A percentile compares a stretch with the other conserved stretches of the same genome.
Conservation (phyloP, 2,329 filamentous ascomycete species). For the Teratosphaeria viscida region DNA sequence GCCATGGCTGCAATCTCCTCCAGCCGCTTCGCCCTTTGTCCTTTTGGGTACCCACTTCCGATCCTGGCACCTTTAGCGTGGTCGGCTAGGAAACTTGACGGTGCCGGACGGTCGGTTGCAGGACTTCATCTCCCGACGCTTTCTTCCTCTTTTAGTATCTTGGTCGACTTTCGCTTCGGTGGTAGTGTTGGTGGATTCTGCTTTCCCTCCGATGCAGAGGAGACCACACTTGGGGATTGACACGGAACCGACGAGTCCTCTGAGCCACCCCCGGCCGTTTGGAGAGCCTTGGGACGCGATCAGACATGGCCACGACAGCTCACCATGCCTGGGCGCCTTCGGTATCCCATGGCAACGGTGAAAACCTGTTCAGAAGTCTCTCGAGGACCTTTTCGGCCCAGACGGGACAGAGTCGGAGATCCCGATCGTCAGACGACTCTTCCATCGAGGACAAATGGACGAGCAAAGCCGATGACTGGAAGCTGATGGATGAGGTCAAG, state of each 20-base stretch:
- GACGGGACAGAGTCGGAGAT: neutral
- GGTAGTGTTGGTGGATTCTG: neutral
- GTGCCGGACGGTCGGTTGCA: neutral
- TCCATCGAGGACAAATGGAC: constrained; percentile 11
- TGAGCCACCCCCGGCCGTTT: neutral
- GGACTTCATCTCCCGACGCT: neutral
- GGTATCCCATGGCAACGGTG: constrained; percentile 4
- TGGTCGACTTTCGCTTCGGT: neutral
- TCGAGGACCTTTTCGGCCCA: constrained; percentile 1
- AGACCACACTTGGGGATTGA: neutral
- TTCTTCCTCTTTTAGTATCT: neutral
- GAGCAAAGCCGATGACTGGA: constrained; percentile 36
- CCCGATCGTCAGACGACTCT: neutral
- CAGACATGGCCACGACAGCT: constrained; percentile 5
- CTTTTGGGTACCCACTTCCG: neutral
- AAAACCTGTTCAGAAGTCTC: constrained; percentile 2
- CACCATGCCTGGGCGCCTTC: constrained; percentile 4
- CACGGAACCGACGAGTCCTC: neutral
- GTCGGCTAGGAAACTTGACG: neutral
- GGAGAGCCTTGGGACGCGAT: neutral
- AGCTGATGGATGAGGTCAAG: constrained; percentile 40
- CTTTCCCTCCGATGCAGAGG: neutral
- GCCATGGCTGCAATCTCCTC: neutral
- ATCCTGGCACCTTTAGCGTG: neutral
- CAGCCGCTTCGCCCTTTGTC: neutral